Evolutionary conservation across 495 filamentous ascomycete genomes (phyloP).

Genomic region (Penicillium coffeae): DNA sequence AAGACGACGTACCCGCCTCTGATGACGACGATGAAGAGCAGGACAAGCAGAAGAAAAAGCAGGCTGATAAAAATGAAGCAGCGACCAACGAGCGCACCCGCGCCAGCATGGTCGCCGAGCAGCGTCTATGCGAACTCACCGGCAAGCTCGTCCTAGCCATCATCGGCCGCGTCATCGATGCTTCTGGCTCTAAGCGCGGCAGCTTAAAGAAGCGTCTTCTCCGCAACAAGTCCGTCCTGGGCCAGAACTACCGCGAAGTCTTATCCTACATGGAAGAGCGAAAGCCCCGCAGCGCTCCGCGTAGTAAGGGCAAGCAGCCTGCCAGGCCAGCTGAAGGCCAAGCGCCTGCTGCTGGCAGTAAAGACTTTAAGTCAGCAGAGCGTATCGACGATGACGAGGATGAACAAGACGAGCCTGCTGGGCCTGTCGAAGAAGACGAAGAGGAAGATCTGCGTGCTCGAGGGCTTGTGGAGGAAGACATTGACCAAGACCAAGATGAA

Average conservation of each 20-base stretch:
- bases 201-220: slow-evolving; percentile 60
- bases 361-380: slow-evolving; percentile 39
- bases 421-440: slow-evolving; percentile 49
- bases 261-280: slow-evolving; percentile 67
- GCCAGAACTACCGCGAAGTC: slow-evolving; percentile 72
- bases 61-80: slow-evolving; percentile 43
- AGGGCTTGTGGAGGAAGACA: slow-evolving; percentile 56
- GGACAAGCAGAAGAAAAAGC: slow-evolving; percentile 53
- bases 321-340: slow-evolving; percentile 31
- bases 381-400: slow-evolving; percentile 48
- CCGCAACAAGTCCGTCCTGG: slow-evolving; percentile 63
- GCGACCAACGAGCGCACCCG: slow-evolving; percentile 52
- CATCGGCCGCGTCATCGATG: slow-evolving; percentile 67
- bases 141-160: slow-evolving; percentile 78
- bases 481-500: slow-evolving; percentile 50
- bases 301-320: slow-evolving; percentile 48
- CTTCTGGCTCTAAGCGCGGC: slow-evolving; percentile 52
- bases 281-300: slow-evolving; percentile 37
- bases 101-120: slow-evolving; percentile 67
- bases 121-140: slow-evolving; percentile 77
- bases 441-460: slow-evolving; percentile 60
- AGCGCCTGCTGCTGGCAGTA: slow-evolving; percentile 28
- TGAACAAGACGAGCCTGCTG: slow-evolving; percentile 47
- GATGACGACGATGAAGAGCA: slow-evolving; percentile 57
- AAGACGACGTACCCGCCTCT: slow-evolving; percentile 60